Evolutionary conservation across 148 eudicot species (phyloP).

Genomic region (Camellia japonica): DNA sequence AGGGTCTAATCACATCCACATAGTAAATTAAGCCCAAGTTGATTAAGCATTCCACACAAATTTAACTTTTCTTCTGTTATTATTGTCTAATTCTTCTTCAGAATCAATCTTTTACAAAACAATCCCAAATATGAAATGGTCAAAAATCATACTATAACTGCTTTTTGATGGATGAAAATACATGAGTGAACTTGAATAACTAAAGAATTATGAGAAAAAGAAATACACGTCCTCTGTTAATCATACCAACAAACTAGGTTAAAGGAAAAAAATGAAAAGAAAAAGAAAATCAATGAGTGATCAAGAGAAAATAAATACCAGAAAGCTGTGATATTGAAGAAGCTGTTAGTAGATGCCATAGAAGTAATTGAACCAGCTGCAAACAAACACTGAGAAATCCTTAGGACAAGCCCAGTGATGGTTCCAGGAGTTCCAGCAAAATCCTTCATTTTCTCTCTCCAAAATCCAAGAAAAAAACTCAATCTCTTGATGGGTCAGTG

Average conservation of each 20-base stretch:
- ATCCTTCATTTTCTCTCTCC: constrained; percentile 52
- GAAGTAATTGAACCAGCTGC: constrained; percentile 65
- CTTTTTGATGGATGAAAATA: neutral
- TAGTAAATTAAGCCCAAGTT: neutral
- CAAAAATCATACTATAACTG: neutral
- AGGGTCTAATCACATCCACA: neutral
- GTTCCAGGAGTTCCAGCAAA: constrained; percentile 84
- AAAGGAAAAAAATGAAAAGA: neutral
- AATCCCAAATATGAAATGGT: neutral
- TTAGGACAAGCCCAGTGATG: constrained; percentile 43
- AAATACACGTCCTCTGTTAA: no score
- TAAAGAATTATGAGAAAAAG: neutral
- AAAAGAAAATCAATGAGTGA: neutral
- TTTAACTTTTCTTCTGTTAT: neutral
- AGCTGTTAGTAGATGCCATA: constrained; percentile 49
- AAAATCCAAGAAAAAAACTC: neutral
- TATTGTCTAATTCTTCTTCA: neutral
- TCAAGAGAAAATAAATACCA: constrained; percentile 37
- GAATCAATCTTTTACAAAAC: neutral
- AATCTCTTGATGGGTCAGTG: neutral
- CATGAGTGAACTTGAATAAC: neutral
- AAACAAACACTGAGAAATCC: constrained; percentile 57
- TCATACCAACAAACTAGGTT: no score
- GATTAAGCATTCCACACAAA: neutral
- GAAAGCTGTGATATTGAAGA: constrained; percentile 70